phyloP scores from a whole-genome alignment of 106 monocot genomes.

The Vanilla planifolia region DNA sequence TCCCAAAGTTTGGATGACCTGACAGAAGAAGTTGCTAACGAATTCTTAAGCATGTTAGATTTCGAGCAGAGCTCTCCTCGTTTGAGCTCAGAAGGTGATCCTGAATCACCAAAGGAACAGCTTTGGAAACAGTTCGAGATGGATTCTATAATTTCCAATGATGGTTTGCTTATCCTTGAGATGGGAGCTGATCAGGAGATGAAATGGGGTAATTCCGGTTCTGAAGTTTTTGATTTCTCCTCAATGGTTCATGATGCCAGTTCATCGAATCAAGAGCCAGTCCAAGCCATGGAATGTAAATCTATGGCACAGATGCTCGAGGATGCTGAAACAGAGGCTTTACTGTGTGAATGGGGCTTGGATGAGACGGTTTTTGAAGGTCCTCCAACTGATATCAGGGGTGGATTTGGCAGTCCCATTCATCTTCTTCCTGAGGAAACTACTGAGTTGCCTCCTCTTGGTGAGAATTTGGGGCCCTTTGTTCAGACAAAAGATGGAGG shows the following conservation, averaged over 20 bases:
- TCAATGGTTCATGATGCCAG: slow-evolving; percentile 53
- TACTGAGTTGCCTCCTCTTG: slow-evolving; percentile 60
- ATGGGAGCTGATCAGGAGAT: slow-evolving; percentile 22
- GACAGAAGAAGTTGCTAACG: slow-evolving; percentile 66
- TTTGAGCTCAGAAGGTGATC: slow-evolving; percentile 56
- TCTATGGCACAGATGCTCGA: slow-evolving; percentile 67
- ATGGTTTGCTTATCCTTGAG: slow-evolving; percentile 32
- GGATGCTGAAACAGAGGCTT: slow-evolving; percentile 81
- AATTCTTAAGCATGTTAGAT: slow-evolving; percentile 88
- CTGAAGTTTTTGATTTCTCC: slow-evolving; percentile 58
- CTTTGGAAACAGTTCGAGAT: slow-evolving; percentile 70
- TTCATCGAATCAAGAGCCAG: slow-evolving; percentile 39
- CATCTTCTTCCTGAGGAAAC: slow-evolving; percentile 54
- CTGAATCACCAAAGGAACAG: slow-evolving; percentile 70
- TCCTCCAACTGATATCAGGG: slow-evolving; percentile 48
- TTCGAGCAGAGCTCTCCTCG: slow-evolving; percentile 62
- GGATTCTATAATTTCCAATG: slow-evolving; percentile 32
- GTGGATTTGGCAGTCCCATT: slow-evolving; percentile 88
- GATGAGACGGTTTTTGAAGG: slow-evolving; percentile 66
- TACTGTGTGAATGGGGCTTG: slow-evolving; percentile 81
- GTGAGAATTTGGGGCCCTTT: slow-evolving; percentile 70
- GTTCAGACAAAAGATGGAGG: slow-evolving; percentile 88
- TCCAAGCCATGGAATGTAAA: slow-evolving; percentile 28
- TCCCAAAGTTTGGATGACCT: slow-evolving; percentile 65
- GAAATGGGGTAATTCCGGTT: slow-evolving; percentile 15